Conservation (phyloP, 768 basidiomycete species). For the Termitomyces sp. region DNA sequence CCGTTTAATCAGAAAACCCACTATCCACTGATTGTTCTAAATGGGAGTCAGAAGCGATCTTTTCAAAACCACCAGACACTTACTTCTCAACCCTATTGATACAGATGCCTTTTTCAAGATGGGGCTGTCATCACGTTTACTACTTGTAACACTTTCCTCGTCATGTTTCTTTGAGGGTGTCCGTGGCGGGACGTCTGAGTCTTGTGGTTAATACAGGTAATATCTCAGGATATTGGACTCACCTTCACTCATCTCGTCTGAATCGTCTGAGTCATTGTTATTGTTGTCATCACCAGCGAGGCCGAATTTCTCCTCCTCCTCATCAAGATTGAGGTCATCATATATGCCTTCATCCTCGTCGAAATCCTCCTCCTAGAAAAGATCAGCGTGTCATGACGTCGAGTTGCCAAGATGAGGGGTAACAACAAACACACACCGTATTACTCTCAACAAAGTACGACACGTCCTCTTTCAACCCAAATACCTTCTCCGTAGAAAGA, state of each 20-base stretch:
- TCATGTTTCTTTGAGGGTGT: constrained; percentile 73
- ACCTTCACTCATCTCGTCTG: constrained; percentile 75
- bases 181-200: constrained; percentile 59
- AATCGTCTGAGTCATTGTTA: constrained; percentile 65
- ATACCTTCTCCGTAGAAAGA: constrained; percentile 75
- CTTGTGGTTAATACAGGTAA: constrained; percentile 8
- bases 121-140: constrained; percentile 76
- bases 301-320: constrained; percentile 94
- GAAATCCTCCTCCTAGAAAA: constrained; percentile 86
- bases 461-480: constrained; percentile 88
- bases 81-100: constrained; percentile 68
- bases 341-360: constrained; percentile 98
- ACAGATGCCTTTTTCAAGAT: constrained; percentile 73
- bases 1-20: constrained; percentile 25
- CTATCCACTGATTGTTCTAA: constrained; percentile 72
- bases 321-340: constrained; percentile 95
- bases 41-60: constrained; percentile 3
- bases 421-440: constrained; percentile 60
- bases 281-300: constrained; percentile 63
- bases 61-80: constrained; percentile 24
- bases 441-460: constrained; percentile 95
- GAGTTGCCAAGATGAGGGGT: not conserved
- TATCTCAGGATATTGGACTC: constrained; percentile 8
- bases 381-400: constrained; percentile 17
- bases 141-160: constrained; percentile 71